These are phyloP conservation scores for Fusarium acutatum DNA, from an alignment of 2,329 filamentous ascomycete species.

Conservation along the genomic window DNA sequence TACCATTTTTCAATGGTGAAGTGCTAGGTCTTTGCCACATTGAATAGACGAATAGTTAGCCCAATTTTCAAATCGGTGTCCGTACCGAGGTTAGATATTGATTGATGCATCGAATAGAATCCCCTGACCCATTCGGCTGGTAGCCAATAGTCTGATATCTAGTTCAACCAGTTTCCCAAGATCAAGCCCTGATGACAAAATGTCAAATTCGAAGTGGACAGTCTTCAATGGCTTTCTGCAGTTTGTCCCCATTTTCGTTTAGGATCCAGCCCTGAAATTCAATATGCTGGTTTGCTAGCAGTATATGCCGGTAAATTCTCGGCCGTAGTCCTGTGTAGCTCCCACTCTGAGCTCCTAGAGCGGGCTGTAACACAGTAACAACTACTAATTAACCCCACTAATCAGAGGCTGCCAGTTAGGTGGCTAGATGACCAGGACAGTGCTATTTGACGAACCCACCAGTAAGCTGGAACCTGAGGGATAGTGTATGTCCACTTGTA, in stretches of 20 bases:
- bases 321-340: constrained; percentile 19
- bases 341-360: not conserved
- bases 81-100: constrained; percentile 10
- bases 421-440: constrained; percentile 22
- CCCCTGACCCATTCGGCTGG: constrained; percentile 30
- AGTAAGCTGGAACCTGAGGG: constrained; percentile 12
- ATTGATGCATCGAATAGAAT: constrained; percentile 8
- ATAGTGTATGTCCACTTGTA: constrained; percentile 11
- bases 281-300: not conserved
- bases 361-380: not conserved
- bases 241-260: constrained; percentile 39
- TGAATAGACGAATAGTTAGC: not conserved
- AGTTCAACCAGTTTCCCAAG: not conserved
- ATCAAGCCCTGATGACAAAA: constrained; percentile 1
- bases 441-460: constrained; percentile 10
- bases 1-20: not conserved
- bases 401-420: constrained; percentile 20
- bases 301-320: constrained; percentile 43
- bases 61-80: constrained; percentile 8
- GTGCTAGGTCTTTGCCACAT: constrained; percentile 20
- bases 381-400: constrained; percentile 28
- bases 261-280: constrained; percentile 48
- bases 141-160: constrained; percentile 25
- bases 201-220: constrained; percentile 2
- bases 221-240: constrained; percentile 23